Evolutionary conservation across 768 basidiomycete species (phyloP), one percentile per base, ranked within the genome.

Genomic region (Strobilomyces dryophilus): DNA sequence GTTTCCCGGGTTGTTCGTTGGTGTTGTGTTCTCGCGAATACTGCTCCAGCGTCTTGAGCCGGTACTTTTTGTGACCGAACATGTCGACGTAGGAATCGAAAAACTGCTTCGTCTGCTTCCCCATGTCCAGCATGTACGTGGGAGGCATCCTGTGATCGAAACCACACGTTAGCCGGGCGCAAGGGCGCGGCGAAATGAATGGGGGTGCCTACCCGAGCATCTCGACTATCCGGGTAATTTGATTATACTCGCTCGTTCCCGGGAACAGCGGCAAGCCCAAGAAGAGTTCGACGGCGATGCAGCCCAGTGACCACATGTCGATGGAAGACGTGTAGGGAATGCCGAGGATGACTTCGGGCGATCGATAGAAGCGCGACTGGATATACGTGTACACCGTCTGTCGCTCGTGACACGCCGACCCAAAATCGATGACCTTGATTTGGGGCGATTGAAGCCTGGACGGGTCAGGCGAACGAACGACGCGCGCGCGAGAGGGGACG

Each of bases 321-420:
- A 99, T 98, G 11, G 92, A 78, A 11, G 93, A 85, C 21, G 88
- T 95, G 70, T 99, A 98, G 12, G 94, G 85, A 69, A 98, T 85
- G 14, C 94, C 94, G 24, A 99, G 78, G 27, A 99, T 79, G 17
- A 99, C 97, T 73, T 99, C 97, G 12, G 97, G 97, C 2, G 92
- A 95, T 41, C 97, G 89, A 69, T 99, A 99, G 75, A 99, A 99
- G 46, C 97, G 82, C 9, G 95, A 98, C 67, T 99, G 97, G 68
- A 99, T 98, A 73, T 99, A 99, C 4, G 97, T 99, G 70, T 99
- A 99, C 40, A 98, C 94, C n/a, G 95, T 99, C 72, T 98, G 95
- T 62, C 92, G 87, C 73, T 98, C 97, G 67, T 98, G 95, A 68
- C 97, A 99, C 17, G 97, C 94, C 5, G 95, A 98, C 39, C 97